Evolutionary conservation across 2,329 filamentous ascomycete species (phyloP), one percentile per base, ranked within the genome.

Genomic region (Alternaria arbusti): DNA sequence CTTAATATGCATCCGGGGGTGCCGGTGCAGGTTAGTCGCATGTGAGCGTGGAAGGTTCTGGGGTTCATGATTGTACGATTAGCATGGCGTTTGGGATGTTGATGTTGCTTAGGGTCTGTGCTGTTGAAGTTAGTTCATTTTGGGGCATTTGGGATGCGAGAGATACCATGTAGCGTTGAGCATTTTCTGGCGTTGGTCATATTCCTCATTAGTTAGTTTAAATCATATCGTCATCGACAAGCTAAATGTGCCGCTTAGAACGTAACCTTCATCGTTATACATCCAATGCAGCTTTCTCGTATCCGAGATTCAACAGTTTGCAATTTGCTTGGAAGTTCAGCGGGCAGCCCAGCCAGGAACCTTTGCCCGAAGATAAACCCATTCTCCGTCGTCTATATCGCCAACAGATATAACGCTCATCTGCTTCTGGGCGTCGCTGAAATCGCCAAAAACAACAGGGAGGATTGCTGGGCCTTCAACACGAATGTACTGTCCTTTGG

Each of bases 1-100:
- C 46, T 79, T 54, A 79, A 79, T 65, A 79, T 79, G 77, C 77
- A 79, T 71, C 77, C 77, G 0, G 77, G 77, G 2, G 77, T 79
- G 46, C 77, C 77, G 45, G 77, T 79, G 61, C 69, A 76, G 62
- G 65, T 67, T 52, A 63, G 45, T 54, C 46, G 65, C 0, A 65
- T 67, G 62, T 67, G 17, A 61, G 49, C 17, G 11, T 40, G 8
- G 17, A 4, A 52, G 15, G 4, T 1, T 6, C 2, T 36, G 11
- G 10, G 22, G 30, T 17, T 40, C 10, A 56, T 22, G 51, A 60
- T 55, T 9, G 17, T 46, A 51, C 45, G 59, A 57, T 52, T 52
- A 51, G 54, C 59, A 46, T 52, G 59, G 36, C 25, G 56, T 51
- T 44, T 43, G 23, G n/a, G 13, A 25, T 17, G 54, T 32, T 25